Conservation (phyloP, 2,329 filamentous ascomycete genomes). For the Nemania abortiva region DNA sequence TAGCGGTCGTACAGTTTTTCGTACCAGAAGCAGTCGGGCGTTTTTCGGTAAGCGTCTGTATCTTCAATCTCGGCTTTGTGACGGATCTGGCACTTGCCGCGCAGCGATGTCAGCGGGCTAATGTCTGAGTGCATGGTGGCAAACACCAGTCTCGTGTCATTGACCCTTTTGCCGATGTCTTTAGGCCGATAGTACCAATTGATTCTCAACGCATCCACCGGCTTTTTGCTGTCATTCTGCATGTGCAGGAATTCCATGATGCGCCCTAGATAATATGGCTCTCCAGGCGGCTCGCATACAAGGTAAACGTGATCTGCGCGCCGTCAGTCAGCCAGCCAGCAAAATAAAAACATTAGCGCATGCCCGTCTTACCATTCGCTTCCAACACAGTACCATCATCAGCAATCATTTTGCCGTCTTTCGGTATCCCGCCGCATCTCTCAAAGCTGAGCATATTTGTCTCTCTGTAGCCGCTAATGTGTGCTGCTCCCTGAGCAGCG, state of each 20-base stretch:
- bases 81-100: constrained; percentile 91
- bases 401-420: constrained; percentile 82
- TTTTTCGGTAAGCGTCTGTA: constrained; percentile 85
- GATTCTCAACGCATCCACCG: constrained; percentile 88
- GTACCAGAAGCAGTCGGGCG: constrained; percentile 92
- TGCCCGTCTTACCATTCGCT: constrained; percentile 79
- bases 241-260: constrained; percentile 97
- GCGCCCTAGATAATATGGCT: constrained; percentile 96
- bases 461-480: constrained; percentile 62
- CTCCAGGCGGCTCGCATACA: constrained; percentile 95
- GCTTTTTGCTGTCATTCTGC: constrained; percentile 77
- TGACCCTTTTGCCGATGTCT: constrained; percentile 91
- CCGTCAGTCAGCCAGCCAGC: constrained; percentile 53
- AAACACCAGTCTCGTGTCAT: constrained; percentile 91
- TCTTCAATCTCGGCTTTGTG: constrained; percentile 88
- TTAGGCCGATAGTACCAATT: constrained; percentile 99
- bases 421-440: constrained; percentile 74
- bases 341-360: constrained; percentile 33
- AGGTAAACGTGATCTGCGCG: constrained; percentile 84
- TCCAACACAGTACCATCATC: constrained; percentile 89
- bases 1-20: constrained; percentile 98
- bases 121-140: constrained; percentile 99
- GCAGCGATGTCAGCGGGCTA: constrained; percentile 89
- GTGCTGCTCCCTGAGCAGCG: constrained; percentile 40
- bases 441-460: constrained; percentile 93